Evolutionary conservation across 345 rosid species (phyloP).

Genomic region (Syzygium jambos): DNA sequence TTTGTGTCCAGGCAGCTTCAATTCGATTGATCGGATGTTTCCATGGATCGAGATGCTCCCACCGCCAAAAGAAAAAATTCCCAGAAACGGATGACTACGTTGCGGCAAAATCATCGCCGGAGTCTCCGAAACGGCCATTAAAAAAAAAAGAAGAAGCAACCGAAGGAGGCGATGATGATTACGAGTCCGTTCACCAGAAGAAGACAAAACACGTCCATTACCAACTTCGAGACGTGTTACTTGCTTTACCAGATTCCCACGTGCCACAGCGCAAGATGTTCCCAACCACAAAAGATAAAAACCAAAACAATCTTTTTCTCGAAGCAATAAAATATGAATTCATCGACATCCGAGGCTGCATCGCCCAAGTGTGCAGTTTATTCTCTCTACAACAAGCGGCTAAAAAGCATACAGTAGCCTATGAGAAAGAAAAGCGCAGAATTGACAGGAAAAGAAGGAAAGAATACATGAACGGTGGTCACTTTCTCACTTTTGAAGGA

Average conservation of each 20-base stretch:
- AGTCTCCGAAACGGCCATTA: neutral
- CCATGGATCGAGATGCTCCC: neutral
- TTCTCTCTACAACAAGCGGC: neutral
- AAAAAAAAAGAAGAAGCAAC: neutral
- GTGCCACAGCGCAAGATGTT: neutral
- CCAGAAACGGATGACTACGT: neutral
- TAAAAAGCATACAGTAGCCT: neutral
- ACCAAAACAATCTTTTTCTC: neutral
- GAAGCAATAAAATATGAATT: neutral
- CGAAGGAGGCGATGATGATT: neutral
- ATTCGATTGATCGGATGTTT: neutral
- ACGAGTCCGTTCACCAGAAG: neutral
- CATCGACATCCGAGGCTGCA: neutral
- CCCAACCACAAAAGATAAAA: neutral
- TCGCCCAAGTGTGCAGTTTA: neutral
- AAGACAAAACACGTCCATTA: neutral
- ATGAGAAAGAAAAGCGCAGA: neutral
- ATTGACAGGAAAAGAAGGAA: neutral
- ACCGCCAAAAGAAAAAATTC: neutral
- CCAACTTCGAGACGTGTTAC: neutral
- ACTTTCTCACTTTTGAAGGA: neutral
- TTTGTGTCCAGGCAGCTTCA: neutral
- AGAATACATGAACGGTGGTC: neutral
- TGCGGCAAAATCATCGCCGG: neutral
- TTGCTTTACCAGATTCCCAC: neutral